Conservation (phyloP, 352 stramenopile species). For the Phytopythium litorale region DNA sequence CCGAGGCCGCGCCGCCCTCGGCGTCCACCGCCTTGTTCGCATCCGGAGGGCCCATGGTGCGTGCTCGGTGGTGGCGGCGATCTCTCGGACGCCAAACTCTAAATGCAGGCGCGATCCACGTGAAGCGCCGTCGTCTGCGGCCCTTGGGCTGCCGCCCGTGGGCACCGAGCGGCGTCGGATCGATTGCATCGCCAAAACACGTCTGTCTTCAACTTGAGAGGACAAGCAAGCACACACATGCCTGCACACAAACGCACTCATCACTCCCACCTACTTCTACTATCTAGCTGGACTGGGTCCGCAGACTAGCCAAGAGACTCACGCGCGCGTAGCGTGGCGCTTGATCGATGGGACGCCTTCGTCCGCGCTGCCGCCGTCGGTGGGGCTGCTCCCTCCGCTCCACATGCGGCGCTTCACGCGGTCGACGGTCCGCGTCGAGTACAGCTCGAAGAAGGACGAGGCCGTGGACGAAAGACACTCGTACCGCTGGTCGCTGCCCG, state of each 20-base stretch:
- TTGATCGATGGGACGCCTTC: neutral
- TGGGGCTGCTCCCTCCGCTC: constrained; percentile 15
- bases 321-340: constrained; percentile 10
- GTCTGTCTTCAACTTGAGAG: neutral
- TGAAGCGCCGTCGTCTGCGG: neutral
- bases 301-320: neutral
- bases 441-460: constrained; percentile 83
- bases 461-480: constrained; percentile 49
- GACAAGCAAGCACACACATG: neutral
- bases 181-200: neutral
- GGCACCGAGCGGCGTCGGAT: neutral
- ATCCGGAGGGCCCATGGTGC: constrained; percentile 42
- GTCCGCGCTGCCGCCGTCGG: neutral
- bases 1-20: constrained; percentile 14
- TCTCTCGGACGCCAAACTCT: neutral
- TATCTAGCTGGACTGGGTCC: neutral
- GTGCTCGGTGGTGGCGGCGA: neutral
- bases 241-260: neutral
- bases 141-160: neutral
- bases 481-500: constrained; percentile 14
- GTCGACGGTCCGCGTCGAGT: constrained; percentile 81
- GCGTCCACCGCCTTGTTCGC: constrained; percentile 29
- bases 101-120: neutral
- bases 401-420: constrained; percentile 78
- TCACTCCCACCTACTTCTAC: neutral